Percentiles rank a stretch among this genome's conserved stretches.
Evolutionary conservation across 192 early-diverging fungal species (phyloP).

Genomic region (Haplosporangium gracile): DNA sequence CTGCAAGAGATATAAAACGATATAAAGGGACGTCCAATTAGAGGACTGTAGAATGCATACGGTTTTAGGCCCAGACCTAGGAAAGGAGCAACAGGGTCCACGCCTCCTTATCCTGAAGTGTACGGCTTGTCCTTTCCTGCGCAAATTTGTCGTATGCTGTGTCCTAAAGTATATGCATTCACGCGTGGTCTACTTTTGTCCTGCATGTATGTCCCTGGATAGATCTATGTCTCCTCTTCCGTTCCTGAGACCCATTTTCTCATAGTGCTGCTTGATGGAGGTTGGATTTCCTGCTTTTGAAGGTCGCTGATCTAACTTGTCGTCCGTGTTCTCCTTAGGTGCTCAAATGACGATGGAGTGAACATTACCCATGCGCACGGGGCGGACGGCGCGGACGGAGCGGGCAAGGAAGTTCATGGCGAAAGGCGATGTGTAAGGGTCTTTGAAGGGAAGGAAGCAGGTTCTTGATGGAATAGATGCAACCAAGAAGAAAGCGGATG

Average conservation of each 20-base stretch:
- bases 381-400: slow-evolving; percentile 60
- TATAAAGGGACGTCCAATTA: not conserved
- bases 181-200: too few relatives aligned
- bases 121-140: too few relatives aligned
- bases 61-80: too few relatives aligned
- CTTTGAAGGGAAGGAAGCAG: not conserved
- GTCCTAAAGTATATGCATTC: too few relatives aligned
- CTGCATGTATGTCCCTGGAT: too few relatives aligned
- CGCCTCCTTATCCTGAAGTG: too few relatives aligned
- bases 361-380: slow-evolving; percentile 62
- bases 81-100: too few relatives aligned
- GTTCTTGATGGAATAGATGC: not conserved
- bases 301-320: not conserved
- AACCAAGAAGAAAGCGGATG: not conserved
- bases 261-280: too few relatives aligned
- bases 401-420: slow-evolving; percentile 68
- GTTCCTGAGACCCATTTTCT: too few relatives aligned
- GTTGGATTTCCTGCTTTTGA: too few relatives aligned
- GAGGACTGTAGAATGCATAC: not conserved
- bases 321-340: not conserved
- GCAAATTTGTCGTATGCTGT: too few relatives aligned
- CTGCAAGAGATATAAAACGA: slow-evolving; percentile 30
- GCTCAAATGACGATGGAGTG: not conserved
- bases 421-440: not conserved
- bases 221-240: too few relatives aligned